phyloP scores from a whole-genome alignment of 2,329 filamentous ascomycete species.

The Pseudogymnoascus sp. region DNA sequence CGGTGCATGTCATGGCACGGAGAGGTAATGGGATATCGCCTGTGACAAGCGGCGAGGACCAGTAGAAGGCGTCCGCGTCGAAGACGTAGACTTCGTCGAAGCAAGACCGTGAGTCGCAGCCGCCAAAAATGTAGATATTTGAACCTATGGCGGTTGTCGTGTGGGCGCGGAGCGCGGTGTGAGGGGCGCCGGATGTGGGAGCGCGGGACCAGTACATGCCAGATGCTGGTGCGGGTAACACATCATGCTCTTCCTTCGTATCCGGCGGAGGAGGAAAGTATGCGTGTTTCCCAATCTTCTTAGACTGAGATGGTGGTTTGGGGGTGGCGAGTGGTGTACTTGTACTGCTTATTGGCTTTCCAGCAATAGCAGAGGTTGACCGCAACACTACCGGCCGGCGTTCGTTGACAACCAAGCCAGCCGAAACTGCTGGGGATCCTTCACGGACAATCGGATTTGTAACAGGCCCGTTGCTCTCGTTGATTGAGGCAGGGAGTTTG shows the following conservation, averaged over 20 bases:
- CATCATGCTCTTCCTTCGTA: constrained; percentile 49
- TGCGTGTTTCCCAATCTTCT: constrained; percentile 32
- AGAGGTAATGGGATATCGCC: constrained; percentile 59
- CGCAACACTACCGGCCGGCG: constrained; percentile 42
- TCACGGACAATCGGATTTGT: background rate
- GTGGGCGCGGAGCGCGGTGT: constrained; percentile 57
- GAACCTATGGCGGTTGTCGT: constrained; percentile 60
- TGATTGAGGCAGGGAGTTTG: background rate
- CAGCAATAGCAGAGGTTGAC: constrained; percentile 37
- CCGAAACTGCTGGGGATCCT: constrained; percentile 20
- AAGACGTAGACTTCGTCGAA: constrained; percentile 65
- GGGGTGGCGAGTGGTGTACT: background rate
- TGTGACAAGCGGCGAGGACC: constrained; percentile 57
- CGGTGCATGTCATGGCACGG: constrained; percentile 65
- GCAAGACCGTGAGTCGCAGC: constrained; percentile 59
- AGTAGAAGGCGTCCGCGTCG: constrained; percentile 64
- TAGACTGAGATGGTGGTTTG: constrained; percentile 14
- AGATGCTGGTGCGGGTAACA: constrained; percentile 55
- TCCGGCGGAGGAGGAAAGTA: constrained; percentile 52
- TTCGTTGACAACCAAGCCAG: constrained; percentile 15
- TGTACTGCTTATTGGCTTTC: constrained; percentile 17
- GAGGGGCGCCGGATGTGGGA: constrained; percentile 54
- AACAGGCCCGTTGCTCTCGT: background rate
- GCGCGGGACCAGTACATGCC: constrained; percentile 69
- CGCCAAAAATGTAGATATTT: constrained; percentile 62